These are phyloP conservation scores for Exophiala mesophila DNA, from an alignment of 2,329 filamentous ascomycete genomes.

Conservation along the genomic window DNA sequence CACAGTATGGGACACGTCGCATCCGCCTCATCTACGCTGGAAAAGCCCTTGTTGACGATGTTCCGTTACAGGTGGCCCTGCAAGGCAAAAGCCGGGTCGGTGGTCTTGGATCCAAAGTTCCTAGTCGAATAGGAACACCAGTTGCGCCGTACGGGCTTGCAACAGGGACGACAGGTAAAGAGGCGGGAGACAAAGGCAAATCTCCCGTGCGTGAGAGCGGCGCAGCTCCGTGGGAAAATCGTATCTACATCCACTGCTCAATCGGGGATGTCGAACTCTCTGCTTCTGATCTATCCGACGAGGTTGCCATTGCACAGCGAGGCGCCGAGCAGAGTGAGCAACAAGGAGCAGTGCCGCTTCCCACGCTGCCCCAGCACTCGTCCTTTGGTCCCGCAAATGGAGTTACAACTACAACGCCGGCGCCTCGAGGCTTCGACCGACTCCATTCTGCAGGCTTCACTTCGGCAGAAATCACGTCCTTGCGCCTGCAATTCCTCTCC, in stretches of 20 bases:
- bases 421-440: constrained; percentile 80
- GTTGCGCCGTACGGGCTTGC: constrained; percentile 12
- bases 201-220: too few relatives aligned
- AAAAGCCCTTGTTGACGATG: constrained; percentile 72
- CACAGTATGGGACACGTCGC: constrained; percentile 59
- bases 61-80: constrained; percentile 64
- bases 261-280: constrained; percentile 72
- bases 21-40: constrained; percentile 88
- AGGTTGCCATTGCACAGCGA: constrained; percentile 42
- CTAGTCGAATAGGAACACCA: constrained; percentile 39
- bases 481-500: constrained; percentile 82
- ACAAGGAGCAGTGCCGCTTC: not conserved
- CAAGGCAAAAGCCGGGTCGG: constrained; percentile 46
- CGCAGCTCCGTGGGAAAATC: constrained; percentile 36
- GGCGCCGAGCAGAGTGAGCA: constrained; percentile 1
- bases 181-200: not conserved
- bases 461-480: constrained; percentile 70
- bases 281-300: constrained; percentile 61
- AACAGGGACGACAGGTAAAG: not conserved
- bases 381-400: constrained; percentile 1
- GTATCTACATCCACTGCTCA: constrained; percentile 89
- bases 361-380: not conserved
- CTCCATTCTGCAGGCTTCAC: constrained; percentile 78
- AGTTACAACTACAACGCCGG: constrained; percentile 44
- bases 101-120: constrained; percentile 28